Evolutionary conservation across 1,284 basidiomycete species (phyloP).

Genomic region (Porodaedalea pini): DNA sequence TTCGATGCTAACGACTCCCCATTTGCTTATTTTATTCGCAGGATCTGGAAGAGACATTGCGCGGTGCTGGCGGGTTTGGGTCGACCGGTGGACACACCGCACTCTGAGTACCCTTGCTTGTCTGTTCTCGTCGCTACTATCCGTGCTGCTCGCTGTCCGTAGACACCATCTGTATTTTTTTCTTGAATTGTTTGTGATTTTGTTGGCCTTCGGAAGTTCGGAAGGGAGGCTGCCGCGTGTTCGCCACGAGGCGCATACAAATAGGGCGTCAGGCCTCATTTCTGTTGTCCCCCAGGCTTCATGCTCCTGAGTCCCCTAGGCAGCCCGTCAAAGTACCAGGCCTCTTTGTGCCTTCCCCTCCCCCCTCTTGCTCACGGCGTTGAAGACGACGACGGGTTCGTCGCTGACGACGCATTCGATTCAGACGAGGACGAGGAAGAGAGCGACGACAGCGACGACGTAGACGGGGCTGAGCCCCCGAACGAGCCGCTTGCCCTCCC

Average conservation of each 20-base stretch:
- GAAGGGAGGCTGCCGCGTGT: background rate
- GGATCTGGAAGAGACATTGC: conserved; percentile 79
- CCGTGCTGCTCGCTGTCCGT: background rate
- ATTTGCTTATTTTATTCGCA: conserved; percentile 32
- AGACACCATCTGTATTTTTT: background rate
- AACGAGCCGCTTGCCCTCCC: conserved; percentile 18
- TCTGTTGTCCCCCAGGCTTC: background rate
- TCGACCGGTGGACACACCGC: conserved; percentile 83
- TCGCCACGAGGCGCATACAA: conserved; percentile 8
- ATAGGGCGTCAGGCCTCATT: background rate
- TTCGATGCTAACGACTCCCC: background rate
- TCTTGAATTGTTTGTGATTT: background rate
- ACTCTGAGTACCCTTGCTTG: conserved; percentile 32
- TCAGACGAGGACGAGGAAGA: background rate
- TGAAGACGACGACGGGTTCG: conserved; percentile 4
- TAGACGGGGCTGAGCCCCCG: conserved; percentile 4
- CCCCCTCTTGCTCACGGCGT: conserved; percentile 10
- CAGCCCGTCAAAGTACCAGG: conserved; percentile 16
- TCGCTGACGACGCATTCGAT: background rate
- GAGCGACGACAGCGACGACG: background rate
- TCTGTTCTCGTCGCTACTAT: background rate
- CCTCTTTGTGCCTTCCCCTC: conserved; percentile 12
- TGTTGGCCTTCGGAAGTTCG: background rate
- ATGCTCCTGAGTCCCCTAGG: conserved; percentile 18
- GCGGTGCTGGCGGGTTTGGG: conserved; percentile 90